These are phyloP conservation scores for Dothidotthia symphoricarpi DNA, from an alignment of 2,329 filamentous ascomycete genomes.

Conservation along the genomic window DNA sequence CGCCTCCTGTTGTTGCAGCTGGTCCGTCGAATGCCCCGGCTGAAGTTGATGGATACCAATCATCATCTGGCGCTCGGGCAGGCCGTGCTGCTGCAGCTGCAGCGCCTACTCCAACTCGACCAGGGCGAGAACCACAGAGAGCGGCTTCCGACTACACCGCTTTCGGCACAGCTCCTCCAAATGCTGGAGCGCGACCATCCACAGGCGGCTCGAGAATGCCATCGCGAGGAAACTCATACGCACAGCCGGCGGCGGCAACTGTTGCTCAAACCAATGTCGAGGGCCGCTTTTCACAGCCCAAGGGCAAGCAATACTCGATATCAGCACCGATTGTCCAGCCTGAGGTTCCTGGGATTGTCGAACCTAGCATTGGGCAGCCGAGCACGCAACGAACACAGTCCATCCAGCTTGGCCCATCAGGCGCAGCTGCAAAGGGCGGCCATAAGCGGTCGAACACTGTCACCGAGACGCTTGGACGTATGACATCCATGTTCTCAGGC, in stretches of 20 bases:
- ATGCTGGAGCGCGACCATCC: constrained; percentile 59
- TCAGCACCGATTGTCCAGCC: constrained; percentile 63
- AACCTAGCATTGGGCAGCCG: constrained; percentile 59
- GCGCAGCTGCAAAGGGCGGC: constrained; percentile 33
- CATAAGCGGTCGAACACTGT: constrained; percentile 65
- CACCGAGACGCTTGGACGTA: constrained; percentile 78
- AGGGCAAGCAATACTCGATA: constrained; percentile 68
- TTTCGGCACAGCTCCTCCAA: constrained; percentile 42
- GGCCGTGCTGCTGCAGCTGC: constrained; percentile 18
- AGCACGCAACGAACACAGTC: constrained; percentile 55
- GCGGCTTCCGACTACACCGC: constrained; percentile 50
- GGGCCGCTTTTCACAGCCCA: constrained; percentile 79
- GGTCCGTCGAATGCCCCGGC: constrained; percentile 45
- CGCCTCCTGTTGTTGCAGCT: constrained; percentile 35
- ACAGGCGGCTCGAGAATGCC: constrained; percentile 71
- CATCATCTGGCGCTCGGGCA: constrained; percentile 24
- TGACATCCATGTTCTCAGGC: constrained; percentile 75
- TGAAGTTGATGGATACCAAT: constrained; percentile 39
- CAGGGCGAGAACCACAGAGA: constrained; percentile 51
- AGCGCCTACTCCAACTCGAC: constrained; percentile 35
- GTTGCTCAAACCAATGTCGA: constrained; percentile 87
- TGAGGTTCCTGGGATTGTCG: constrained; percentile 27
- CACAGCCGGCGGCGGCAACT: constrained; percentile 81
- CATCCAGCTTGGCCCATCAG: constrained; percentile 45
- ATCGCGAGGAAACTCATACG: constrained; percentile 74